Evolutionary conservation across 2,329 filamentous ascomycete species (phyloP).

Genomic region (Fusarium stilboides): DNA sequence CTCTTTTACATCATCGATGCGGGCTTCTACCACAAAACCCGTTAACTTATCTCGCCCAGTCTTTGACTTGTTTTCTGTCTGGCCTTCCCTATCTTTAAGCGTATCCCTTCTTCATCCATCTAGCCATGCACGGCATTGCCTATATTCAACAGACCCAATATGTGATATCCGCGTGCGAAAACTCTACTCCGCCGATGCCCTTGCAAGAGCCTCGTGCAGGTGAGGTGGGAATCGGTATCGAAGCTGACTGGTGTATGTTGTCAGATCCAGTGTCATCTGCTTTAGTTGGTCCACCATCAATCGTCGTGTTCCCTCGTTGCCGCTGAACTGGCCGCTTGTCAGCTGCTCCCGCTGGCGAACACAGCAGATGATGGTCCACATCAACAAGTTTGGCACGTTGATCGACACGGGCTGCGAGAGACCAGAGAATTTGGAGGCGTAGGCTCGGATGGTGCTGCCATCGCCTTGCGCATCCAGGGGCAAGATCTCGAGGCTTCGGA

Average conservation of each 20-base stretch:
- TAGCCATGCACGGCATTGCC: constrained; percentile 22
- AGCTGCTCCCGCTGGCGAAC: constrained; percentile 82
- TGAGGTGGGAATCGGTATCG: constrained; percentile 90
- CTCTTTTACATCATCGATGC: constrained; percentile 8
- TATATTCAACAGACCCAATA: constrained; percentile 33
- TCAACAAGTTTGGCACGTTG: constrained; percentile 90
- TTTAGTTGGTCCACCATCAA: constrained; percentile 79
- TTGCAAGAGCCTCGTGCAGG: constrained; percentile 89
- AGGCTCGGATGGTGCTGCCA: constrained; percentile 82
- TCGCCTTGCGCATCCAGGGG: constrained; percentile 83
- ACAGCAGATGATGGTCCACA: constrained; percentile 94
- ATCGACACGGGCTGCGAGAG: constrained; percentile 86
- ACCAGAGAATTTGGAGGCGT: constrained; percentile 84
- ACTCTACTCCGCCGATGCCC: constrained; percentile 77
- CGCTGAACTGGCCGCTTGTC: constrained; percentile 79
- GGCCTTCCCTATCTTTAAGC: constrained; percentile 11
- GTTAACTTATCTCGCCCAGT: constrained; percentile 4
- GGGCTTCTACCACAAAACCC: constrained; percentile 15
- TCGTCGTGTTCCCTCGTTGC: constrained; percentile 75
- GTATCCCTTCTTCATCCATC: constrained; percentile 1
- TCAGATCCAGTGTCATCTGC: constrained; percentile 89
- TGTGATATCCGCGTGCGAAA: not conserved
- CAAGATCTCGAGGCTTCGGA: constrained; percentile 82
- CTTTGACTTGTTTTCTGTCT: constrained; percentile 18
- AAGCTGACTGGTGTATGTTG: constrained; percentile 93